These are phyloP conservation scores for Mortierella sp. DNA, from an alignment of 371 early-diverging fungal species.

Conservation along the genomic window DNA sequence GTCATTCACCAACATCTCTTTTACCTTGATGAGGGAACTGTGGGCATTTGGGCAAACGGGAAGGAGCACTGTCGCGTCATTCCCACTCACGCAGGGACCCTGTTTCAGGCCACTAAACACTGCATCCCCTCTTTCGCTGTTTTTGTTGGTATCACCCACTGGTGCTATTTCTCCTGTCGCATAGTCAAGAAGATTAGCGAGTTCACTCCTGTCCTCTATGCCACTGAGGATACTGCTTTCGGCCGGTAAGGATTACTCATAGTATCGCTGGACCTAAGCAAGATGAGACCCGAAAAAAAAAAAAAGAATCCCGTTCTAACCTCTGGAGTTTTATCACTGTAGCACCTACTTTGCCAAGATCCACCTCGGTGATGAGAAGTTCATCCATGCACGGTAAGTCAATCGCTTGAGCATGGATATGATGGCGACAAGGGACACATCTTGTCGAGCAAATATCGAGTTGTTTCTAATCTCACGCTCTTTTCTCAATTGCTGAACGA, in stretches of 20 bases:
- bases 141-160: too few species aligned
- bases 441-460: background rate
- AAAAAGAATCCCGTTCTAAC: too few species aligned
- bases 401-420: background rate
- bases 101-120: too few species aligned
- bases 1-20: background rate
- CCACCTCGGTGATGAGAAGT: constrained; percentile 60
- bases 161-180: too few species aligned
- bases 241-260: constrained; percentile 45
- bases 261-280: too few species aligned
- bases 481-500: background rate
- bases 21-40: background rate
- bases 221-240: constrained; percentile 62
- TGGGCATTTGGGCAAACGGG: too few species aligned
- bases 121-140: background rate
- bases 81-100: too few species aligned
- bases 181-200: constrained; percentile 56
- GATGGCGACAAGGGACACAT: background rate
- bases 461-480: background rate
- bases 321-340: too few species aligned
- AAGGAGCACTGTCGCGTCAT: background rate
- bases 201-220: constrained; percentile 59
- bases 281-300: too few species aligned
- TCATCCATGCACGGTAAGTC: constrained; percentile 60
- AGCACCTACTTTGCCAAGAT: constrained; percentile 67